Evolutionary conservation across 768 basidiomycete species (phyloP).

Genomic region (Lactarius quietus): DNA sequence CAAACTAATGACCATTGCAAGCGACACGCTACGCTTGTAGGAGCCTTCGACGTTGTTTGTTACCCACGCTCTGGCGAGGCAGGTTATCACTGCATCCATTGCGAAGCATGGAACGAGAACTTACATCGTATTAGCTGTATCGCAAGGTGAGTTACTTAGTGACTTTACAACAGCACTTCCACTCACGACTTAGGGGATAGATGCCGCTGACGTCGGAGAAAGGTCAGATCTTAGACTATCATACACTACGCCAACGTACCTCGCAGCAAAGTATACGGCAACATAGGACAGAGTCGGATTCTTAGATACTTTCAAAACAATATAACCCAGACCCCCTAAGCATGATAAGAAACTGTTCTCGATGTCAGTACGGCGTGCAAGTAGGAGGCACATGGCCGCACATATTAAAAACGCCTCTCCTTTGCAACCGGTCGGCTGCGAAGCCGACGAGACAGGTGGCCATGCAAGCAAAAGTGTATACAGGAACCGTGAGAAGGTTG

Average conservation of each 20-base stretch:
- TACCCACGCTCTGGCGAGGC: slow-evolving; percentile 44
- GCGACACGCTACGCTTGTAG: slow-evolving; percentile 69
- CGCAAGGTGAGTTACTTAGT: not conserved
- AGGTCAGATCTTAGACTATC: slow-evolving; percentile 8
- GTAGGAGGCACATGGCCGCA: slow-evolving; percentile 33
- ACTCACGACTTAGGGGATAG: slow-evolving; percentile 67
- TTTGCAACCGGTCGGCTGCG: slow-evolving; percentile 56
- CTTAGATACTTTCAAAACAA: slow-evolving; percentile 62
- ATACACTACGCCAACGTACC: slow-evolving; percentile 39
- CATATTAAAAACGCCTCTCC: slow-evolving; percentile 63
- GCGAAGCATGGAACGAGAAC: slow-evolving; percentile 16
- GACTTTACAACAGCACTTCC: not conserved
- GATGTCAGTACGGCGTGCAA: not conserved
- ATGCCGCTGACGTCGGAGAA: slow-evolving; percentile 56
- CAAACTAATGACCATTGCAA: slow-evolving; percentile 69
- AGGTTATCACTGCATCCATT: not conserved
- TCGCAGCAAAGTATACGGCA: slow-evolving; percentile 66
- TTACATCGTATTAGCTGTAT: slow-evolving; percentile 58
- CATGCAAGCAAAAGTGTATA: slow-evolving; percentile 66
- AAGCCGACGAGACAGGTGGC: slow-evolving; percentile 63
- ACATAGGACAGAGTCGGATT: slow-evolving; percentile 66
- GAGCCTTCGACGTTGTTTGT: slow-evolving; percentile 72
- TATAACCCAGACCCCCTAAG: slow-evolving; percentile 61
- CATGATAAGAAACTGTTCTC: not conserved
- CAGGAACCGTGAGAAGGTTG: slow-evolving; percentile 74